Base-by-base conservation (phyloP, 1,284 basidiomycete genomes). In the Clitocybe nebularis region DNA sequence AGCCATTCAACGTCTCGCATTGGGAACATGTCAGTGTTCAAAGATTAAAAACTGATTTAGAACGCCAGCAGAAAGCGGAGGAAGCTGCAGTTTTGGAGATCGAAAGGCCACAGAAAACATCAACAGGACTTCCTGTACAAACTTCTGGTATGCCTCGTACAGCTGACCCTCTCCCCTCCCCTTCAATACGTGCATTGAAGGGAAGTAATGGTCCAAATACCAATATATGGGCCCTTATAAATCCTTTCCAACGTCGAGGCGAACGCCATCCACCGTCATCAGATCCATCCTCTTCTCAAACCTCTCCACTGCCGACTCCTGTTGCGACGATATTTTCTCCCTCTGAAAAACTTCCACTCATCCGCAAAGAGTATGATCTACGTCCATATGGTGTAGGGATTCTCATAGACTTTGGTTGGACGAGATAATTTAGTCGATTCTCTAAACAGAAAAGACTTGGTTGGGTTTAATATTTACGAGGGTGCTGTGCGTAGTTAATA, bases 361-460 rank as follows among this genome's bases (percentile, higher is more conserved):
- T 74, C 4, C 75, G 76, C 11, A 67, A 65, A 48, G 77, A 84
- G 56, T 80, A 85, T 53, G 84, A 89, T 56, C 60, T 89, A 48
- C 74, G 77, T 22, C 71, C 74, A n/a, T 79, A 82, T 59, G 87
- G 87, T 6, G 66, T 89, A 32, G 78, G 77, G 28, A 64, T 89
- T 46, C 66, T 87, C 17, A 43, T 89, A 36, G 87, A 89, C 57
- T 79, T 88, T 56, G 69, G 79, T 32, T 87, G 84, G 83, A 69
- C 74, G 25, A 59, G 59, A 50, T 63, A 47, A 49, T 45, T 46
- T 21, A 50, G 49, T n/a, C n/a, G n/a, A n/a, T n/a, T n/a, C n/a
- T n/a, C n/a, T n/a, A n/a, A n/a, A n/a, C n/a, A n/a, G n/a, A n/a
- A n/a, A n/a, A n/a, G n/a, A n/a, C n/a, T n/a, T n/a, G n/a, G n/a